Conservation (phyloP, 495 filamentous ascomycete species). For the Melanomma pulvis-pyrius region DNA sequence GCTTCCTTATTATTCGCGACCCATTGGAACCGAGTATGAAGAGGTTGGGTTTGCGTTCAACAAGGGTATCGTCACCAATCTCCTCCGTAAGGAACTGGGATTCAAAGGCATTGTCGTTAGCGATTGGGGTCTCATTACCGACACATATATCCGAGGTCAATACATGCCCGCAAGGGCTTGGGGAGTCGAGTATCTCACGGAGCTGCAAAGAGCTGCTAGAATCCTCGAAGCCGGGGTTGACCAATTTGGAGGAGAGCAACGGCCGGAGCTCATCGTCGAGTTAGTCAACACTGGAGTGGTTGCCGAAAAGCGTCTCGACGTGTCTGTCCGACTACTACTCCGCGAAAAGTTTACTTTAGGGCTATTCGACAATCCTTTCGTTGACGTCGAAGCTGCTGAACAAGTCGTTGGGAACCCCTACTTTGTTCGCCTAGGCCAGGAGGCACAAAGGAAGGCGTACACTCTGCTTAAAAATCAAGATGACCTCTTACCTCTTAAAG, state of each 20-base stretch:
- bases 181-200: constrained; percentile 16
- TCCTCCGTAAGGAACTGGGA: constrained; percentile 45
- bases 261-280: constrained; percentile 44
- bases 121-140: constrained; percentile 46
- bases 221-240: constrained; percentile 47
- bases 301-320: constrained; percentile 19
- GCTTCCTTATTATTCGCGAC: constrained; percentile 43
- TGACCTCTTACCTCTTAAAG: constrained; percentile 36
- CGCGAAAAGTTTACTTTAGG: constrained; percentile 23
- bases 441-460: constrained; percentile 40
- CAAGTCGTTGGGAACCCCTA: constrained; percentile 44
- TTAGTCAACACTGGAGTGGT: constrained; percentile 17
- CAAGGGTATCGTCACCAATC: constrained; percentile 46
- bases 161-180: constrained; percentile 18
- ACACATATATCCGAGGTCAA: constrained; percentile 28
- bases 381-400: constrained; percentile 43
- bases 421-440: constrained; percentile 41
- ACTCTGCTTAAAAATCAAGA: constrained; percentile 45
- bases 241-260: constrained; percentile 47
- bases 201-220: constrained; percentile 33
- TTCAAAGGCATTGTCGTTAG: constrained; percentile 46
- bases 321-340: constrained; percentile 16
- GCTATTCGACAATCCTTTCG: constrained; percentile 29
- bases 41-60: constrained; percentile 45
- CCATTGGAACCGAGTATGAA: constrained; percentile 28